Evolutionary conservation across 345 rosid species (phyloP), one percentile per base, ranked within the genome.

Genomic region (Eucalyptus guilfoylei): DNA sequence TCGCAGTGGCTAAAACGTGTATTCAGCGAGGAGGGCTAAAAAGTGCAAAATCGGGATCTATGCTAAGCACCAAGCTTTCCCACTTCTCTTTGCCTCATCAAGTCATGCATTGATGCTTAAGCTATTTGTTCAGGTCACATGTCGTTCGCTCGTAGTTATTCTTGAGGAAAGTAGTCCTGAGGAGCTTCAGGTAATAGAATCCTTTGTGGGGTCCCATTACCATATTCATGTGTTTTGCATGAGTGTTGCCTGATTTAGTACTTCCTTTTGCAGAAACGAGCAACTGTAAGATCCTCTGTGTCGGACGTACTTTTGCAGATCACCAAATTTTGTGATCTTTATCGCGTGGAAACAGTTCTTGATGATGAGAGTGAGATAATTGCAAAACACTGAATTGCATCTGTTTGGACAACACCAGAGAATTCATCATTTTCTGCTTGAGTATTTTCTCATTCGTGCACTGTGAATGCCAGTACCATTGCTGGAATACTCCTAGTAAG

Each of bases 341-440:
- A 98, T 94, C 98, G 95, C 90, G 97, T 96, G 99, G 99, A 98
- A 94, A 95, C 98, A 94, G 99, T 98, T 92, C 92, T 96, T 88
- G 98, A 98, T 55, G 96, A 97, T 85, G 96, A 95, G 90, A 95
- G 97, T 45, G 98, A 98, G 93, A 99, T 96, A 91, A 80, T 50
- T 85, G 54, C n/a, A 26, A 60, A 60, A 11, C 54, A 49, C 54
- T 49, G 54, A 49, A 49, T 15, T 15, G 52, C 52, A 49, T 49
- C 52, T 49, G 52, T 49, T 49, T 49, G 52, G 52, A 49, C 52
- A 15, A 49, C 52, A 49, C 52, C 52, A 49, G 52, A 49, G 52
- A 49, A 49, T 15, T 49, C 52, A 49, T 49, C 52, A 15, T 49
- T 49, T 49, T 49, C 19, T 49, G 52, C 52, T 49, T 49, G 52